Base-by-base conservation (phyloP, 2,329 filamentous ascomycete species). In the Aaosphaeria pasadenensis region DNA sequence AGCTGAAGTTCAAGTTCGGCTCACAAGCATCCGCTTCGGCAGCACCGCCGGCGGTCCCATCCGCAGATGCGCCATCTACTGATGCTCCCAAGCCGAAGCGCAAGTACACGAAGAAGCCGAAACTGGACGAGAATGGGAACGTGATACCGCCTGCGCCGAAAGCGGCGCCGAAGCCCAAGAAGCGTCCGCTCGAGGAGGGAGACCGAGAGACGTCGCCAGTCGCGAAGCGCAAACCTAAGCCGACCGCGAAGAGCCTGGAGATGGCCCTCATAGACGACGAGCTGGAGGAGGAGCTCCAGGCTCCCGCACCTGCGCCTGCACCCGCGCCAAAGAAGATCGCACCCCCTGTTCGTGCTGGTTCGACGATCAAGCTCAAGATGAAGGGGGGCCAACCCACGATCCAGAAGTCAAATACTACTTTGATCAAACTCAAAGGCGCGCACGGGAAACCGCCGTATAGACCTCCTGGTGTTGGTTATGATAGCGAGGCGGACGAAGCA, bases 401-500 rank as follows among this genome's bases (percentile, higher is more conserved):
- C 61, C 79, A 59, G 44, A 49, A 58, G 39, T 46, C 59, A 30
- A 49, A 53, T 11, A 60, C 63, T 1, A 59, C 56, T 6, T 54
- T 67, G n/a, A 49, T 69, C 24, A 69, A 68, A 49, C 55, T 70
- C 51, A 69, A 68, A 44, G 63, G 65, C 17, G 54, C 54, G 17
- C 30, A 38, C 0, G 67, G 67, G 5, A 69, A 63, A 47, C 59
- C 63, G 3, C 67, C 66, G 1, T 39, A 48, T 7, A 50, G 89
- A 54, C 84, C 85, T 5, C 81, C 83, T 1, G 94, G 94, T 44
- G 90, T 95, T 47, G 94, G 92, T 6, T 99, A 97, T 71, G 94
- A 99, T 67, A 96, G 91, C 3, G 94, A 97, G 70, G 90, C 91
- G 9, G 94, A 91, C 47, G 94, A 97, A 64, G 84, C 86, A 11